Percentiles rank a stretch among this genome's conserved stretches.
phyloP scores from a whole-genome alignment of 805 yeast genomes.

The Sugiyamaella valdiviana region DNA sequence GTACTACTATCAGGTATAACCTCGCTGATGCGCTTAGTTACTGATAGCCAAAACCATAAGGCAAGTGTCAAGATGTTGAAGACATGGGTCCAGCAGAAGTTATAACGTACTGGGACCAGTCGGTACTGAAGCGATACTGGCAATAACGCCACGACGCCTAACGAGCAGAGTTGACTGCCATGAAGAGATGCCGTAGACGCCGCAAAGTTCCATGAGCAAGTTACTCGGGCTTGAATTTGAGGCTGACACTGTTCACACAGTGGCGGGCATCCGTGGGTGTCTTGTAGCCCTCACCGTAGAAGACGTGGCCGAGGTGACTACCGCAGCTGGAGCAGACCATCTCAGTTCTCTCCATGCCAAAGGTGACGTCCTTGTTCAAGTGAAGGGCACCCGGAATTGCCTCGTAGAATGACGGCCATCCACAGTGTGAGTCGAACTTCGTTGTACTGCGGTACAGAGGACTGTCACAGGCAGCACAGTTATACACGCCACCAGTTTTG shows the following conservation, averaged over 20 bases:
- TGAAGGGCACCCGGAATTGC: conserved; percentile 77
- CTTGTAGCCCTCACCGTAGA: conserved; percentile 85
- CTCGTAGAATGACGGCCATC: conserved; percentile 96
- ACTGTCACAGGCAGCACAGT: conserved; percentile 77
- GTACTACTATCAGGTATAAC: too few species aligned
- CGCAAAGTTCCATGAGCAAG: too few species aligned
- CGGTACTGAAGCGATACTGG: too few species aligned
- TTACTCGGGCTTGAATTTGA: conserved; percentile 46
- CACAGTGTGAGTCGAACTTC: conserved; percentile 88
- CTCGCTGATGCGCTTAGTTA: too few species aligned
- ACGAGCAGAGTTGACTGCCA: too few species aligned
- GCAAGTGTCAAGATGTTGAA: too few species aligned
- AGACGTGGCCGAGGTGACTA: conserved; percentile 93
- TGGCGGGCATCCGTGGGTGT: conserved; percentile 90
- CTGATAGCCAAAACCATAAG: too few species aligned
- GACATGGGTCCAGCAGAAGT: too few species aligned
- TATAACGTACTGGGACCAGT: too few species aligned
- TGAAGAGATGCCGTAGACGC: too few species aligned
- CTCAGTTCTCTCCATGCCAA: conserved; percentile 82
- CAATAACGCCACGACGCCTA: too few species aligned
- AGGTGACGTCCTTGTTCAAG: conserved; percentile 51
- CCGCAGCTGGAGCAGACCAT: conserved; percentile 86
- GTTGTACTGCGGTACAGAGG: conserved; percentile 76
- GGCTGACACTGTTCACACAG: conserved; percentile 82
- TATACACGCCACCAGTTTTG: conserved; percentile 55